Evolutionary conservation across 2,329 filamentous ascomycete genomes (phyloP), one percentile per base, ranked within the genome.

Genomic region (Fusarium oxysporum): DNA sequence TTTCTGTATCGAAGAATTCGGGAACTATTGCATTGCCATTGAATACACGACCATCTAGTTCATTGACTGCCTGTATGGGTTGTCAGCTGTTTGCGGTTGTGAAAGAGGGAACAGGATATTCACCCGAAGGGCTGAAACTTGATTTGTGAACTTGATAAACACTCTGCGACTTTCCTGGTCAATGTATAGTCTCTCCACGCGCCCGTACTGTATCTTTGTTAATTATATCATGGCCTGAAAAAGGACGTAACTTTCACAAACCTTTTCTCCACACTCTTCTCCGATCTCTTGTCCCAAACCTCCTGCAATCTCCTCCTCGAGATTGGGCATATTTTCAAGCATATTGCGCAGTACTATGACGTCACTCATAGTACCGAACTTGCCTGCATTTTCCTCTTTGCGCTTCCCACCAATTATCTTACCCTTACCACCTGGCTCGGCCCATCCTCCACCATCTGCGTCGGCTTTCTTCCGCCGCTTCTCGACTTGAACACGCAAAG

Each of bases 231-330:
- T 6, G 23, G 23, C 28, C 16, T 32, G 9, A 13, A 16, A 33
- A 10, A 10, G 30, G 48, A 33, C 7, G 10, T 53, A 5, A 44
- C 4, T 23, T 41, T 28, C 41, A 44, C 71, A 63, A 68, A 92
- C 89, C 87, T 95, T 95, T 73, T 94, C 90, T 55, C 91, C 92
- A 81, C 97, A 98, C 80, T 97, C 94, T 78, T 98, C 94, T 11
- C 96, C 96, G 81, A 99, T 98, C 81, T 98, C 95, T 83, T 98
- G 96, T 75, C 96, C 92, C 56, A 99, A 84, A 0, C 90, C 90
- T 19, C 88, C 87, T 66, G 91, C 89, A 54, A 97, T 90, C 81
- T 98, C 96, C n/a, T 86, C 87, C 64, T 92, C 89, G 48, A 97
- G 83, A 79, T 97, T 86, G 4, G 84, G 88, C 86, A 98, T 91